Percentiles rank a stretch among this genome's conserved stretches.
phyloP scores from a whole-genome alignment of 192 early-diverging fungal species.

The Linderina pennispora region DNA sequence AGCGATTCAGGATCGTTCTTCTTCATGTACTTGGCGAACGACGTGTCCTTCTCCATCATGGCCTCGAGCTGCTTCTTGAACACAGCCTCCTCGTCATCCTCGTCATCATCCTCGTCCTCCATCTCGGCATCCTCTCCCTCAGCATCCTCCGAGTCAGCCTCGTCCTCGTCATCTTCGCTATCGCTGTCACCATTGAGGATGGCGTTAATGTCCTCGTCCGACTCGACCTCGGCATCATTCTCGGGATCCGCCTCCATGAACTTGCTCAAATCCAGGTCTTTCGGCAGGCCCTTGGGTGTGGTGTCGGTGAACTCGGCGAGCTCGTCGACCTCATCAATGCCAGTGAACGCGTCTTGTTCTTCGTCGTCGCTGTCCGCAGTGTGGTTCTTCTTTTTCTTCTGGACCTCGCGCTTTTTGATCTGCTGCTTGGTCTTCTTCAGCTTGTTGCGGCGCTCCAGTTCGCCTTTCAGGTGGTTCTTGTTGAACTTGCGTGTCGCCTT shows the following conservation, averaged over 20 bases:
- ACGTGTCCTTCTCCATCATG: conserved; percentile 80
- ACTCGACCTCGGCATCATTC: conserved; percentile 5
- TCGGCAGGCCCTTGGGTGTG: conserved; percentile 20
- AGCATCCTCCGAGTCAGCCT: conserved; percentile 24
- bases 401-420: conserved; percentile 52
- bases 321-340: conserved; percentile 44
- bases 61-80: conserved; percentile 82
- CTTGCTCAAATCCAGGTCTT: conserved; percentile 27
- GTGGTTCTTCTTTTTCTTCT: conserved; percentile 41
- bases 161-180: conserved; percentile 23
- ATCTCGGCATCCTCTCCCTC: conserved; percentile 43
- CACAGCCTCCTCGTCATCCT: conserved; percentile 56
- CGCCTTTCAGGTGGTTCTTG: conserved; percentile 67
- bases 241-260: conserved; percentile 31
- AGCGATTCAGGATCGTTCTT: conserved; percentile 82
- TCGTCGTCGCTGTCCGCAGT: conserved; percentile 9
- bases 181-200: conserved; percentile 22
- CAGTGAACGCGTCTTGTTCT: conserved; percentile 25
- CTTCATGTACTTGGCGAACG: conserved; percentile 87
- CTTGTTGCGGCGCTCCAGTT: conserved; percentile 53
- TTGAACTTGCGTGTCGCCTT: conserved; percentile 77
- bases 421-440: conserved; percentile 54
- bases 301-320: conserved; percentile 40
- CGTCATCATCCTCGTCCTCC: conserved; percentile 49
- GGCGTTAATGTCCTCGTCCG: conserved; percentile 13